Evolutionary conservation across 1,284 basidiomycete genomes (phyloP).

Genomic region (Quambalaria eucalypti): DNA sequence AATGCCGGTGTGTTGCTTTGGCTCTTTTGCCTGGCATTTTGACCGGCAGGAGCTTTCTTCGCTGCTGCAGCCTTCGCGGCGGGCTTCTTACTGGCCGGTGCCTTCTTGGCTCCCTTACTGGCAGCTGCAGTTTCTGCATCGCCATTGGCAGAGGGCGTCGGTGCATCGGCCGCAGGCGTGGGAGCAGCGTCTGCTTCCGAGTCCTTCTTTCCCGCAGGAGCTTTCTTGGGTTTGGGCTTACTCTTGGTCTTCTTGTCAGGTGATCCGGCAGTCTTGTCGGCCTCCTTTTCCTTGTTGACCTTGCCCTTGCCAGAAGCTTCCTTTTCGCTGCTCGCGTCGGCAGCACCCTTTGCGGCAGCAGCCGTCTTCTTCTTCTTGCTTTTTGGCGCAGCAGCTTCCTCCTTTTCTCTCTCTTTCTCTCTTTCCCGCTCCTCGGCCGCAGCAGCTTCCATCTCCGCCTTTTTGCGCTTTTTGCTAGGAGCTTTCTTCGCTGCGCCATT

Average conservation of each 20-base stretch:
- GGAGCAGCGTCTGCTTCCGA: not conserved
- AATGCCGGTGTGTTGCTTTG: not conserved
- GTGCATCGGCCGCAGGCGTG: not conserved
- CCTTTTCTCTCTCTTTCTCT: not conserved
- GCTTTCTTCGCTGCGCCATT: not conserved
- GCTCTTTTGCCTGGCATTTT: too few relatives aligned
- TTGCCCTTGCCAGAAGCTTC: not conserved
- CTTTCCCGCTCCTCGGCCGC: not conserved
- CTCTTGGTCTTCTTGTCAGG: not conserved
- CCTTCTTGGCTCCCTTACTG: not conserved
- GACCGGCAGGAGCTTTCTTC: not conserved
- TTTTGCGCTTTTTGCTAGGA: not conserved
- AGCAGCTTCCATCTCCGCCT: not conserved
- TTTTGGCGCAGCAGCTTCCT: not conserved
- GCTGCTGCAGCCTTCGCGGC: not conserved
- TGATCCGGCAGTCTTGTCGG: not conserved
- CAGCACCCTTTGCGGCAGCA: not conserved
- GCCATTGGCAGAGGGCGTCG: not conserved
- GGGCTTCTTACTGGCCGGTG: not conserved
- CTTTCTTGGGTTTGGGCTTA: not conserved
- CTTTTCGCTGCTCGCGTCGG: not conserved
- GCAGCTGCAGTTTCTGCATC: not conserved
- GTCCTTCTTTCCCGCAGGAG: not conserved
- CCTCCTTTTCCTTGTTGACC: not conserved
- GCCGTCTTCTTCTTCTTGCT: conserved; percentile 1